These are phyloP conservation scores for Xenosphaeropsis pyriputrescens DNA, from an alignment of 2,329 filamentous ascomycete species.

Conservation along the genomic window DNA sequence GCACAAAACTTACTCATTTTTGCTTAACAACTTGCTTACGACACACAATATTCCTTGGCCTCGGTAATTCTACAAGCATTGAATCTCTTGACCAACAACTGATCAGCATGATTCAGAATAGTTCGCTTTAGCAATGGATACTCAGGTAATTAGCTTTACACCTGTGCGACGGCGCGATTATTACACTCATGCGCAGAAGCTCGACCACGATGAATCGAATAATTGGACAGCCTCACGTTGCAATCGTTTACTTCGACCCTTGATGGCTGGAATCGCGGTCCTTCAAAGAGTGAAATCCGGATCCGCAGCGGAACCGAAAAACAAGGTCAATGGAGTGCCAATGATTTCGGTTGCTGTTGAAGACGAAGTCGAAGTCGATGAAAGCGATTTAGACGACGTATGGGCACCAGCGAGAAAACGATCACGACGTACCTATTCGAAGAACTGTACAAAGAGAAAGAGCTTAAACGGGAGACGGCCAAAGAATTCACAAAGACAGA, in stretches of 20 bases:
- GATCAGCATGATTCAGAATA: too few relatives aligned
- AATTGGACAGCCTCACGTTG: slow-evolving; percentile 27
- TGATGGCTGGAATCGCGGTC: slow-evolving; percentile 25
- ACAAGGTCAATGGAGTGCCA: background rate
- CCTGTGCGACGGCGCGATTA: slow-evolving; percentile 12
- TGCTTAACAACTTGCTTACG: too few relatives aligned
- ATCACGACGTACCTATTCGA: slow-evolving; percentile 15
- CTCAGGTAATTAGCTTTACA: slow-evolving; percentile 10
- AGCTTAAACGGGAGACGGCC: background rate
- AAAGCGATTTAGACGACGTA: slow-evolving; percentile 6
- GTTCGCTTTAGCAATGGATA: background rate
- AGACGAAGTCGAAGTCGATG: background rate
- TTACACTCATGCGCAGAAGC: slow-evolving; percentile 8
- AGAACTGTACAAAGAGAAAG: slow-evolving; percentile 3
- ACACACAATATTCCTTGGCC: too few relatives aligned
- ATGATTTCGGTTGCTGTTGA: background rate
- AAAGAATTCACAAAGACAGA: slow-evolving; percentile 11
- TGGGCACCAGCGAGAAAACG: slow-evolving; percentile 12
- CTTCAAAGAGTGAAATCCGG: too few relatives aligned
- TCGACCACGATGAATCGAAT: slow-evolving; percentile 8
- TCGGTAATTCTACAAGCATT: too few relatives aligned
- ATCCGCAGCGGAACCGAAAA: background rate
- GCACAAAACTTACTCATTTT: too few relatives aligned
- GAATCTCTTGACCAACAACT: too few relatives aligned
- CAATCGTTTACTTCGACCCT: slow-evolving; percentile 25